phyloP scores from a whole-genome alignment of 768 basidiomycete genomes.

The Austroboletus festivus region DNA sequence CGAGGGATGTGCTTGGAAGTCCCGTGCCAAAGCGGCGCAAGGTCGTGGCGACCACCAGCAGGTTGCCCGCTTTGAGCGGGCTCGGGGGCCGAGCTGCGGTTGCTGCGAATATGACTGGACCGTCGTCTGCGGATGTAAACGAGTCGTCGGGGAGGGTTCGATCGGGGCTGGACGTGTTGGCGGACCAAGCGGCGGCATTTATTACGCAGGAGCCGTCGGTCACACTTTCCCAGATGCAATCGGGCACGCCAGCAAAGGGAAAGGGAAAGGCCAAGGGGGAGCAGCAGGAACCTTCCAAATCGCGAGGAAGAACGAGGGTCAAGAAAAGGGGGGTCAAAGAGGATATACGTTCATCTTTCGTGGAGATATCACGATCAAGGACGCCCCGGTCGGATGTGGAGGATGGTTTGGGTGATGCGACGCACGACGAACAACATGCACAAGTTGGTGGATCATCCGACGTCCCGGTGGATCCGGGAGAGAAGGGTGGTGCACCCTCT shows the following conservation, averaged over 20 bases:
- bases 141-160: constrained; percentile 28
- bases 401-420: neutral
- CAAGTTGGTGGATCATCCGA: constrained; percentile 2
- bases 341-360: constrained; percentile 3
- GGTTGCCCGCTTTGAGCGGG: constrained; percentile 7
- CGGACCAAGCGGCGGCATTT: constrained; percentile 66
- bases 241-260: constrained; percentile 5
- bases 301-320: constrained; percentile 11
- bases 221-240: neutral
- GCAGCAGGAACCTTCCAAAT: constrained; percentile 5
- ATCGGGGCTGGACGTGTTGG: constrained; percentile 68
- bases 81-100: constrained; percentile 1
- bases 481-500: neutral
- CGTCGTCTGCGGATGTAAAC: constrained; percentile 1
- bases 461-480: constrained; percentile 19
- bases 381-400: constrained; percentile 17
- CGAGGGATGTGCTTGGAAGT: constrained; percentile 27
- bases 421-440: too few species aligned
- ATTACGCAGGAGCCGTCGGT: constrained; percentile 31
- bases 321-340: constrained; percentile 4
- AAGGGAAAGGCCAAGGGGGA: constrained; percentile 22
- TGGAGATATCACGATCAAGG: constrained; percentile 9
- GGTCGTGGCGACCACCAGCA: constrained; percentile 8
- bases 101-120: neutral
- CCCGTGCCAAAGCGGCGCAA: constrained; percentile 41